Base-by-base conservation (phyloP, 805 yeast genomes). In the Cyberlindnera maclurae region DNA sequence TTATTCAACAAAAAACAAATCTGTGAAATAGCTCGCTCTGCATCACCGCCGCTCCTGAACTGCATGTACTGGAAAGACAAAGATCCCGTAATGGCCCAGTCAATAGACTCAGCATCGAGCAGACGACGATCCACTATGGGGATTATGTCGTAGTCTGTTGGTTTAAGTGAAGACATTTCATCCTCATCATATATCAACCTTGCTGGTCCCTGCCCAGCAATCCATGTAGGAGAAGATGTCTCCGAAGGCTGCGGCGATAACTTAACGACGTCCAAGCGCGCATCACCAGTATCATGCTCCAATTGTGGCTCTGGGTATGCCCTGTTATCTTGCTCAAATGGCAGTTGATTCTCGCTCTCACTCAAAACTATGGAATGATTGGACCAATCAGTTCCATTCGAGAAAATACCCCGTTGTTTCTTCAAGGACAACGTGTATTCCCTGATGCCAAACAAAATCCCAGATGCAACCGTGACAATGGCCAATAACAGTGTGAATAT, bases 391-490 rank as follows among this genome's bases (percentile, higher is more conserved):
- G 54, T 42, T 9, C 49, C 54, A 37, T 44, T 43, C 4, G 51
- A 45, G 12, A 34, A 11, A 29, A 39, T 33, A n/a, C 43, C 42
- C 32, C 43, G 47, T 36, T 51, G 44, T 12, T 29, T 37, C 17
- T 39, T 44, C 42, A 48, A 27, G 13, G 55, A 50, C 34, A 42
- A 45, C 3, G 36, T 31, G 30, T 58, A 61, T 43, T 61, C 65
- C 38, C 64, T 46, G 3, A 58, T 26, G 2, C 50, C 50, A 39
- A 57, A 59, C 6, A 45, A 32, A 3, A 48, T 17, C 11, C 42
- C 48, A 1, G 60, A 43, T 2, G 55, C 3, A 3, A 58, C 15
- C 7, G 43, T 16, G 9, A 47, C 41, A 1, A 17, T 37, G 11
- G 48, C 35, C 4, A 57, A 18, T 12, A 58, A 28, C 5, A 44